Conservation (phyloP, 2,329 filamentous ascomycete genomes). For the Aspergillus texensis region DNA sequence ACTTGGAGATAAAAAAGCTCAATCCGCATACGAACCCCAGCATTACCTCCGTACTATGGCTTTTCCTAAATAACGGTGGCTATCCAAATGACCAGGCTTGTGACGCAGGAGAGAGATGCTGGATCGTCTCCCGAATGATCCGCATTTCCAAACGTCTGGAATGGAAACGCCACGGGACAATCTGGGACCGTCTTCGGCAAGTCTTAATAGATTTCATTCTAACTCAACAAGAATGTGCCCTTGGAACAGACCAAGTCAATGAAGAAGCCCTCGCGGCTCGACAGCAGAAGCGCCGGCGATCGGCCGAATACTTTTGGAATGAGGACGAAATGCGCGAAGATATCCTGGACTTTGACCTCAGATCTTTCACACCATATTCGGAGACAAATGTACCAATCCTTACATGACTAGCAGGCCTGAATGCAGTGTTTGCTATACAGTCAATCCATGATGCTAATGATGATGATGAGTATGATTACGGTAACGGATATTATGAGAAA, state of each 20-base stretch:
- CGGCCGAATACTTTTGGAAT: constrained; percentile 27
- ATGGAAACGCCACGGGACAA: constrained; percentile 30
- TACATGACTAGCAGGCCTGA: constrained; percentile 11
- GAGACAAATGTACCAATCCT: constrained; percentile 19
- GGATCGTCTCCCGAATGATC: constrained; percentile 36
- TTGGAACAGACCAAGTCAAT: constrained; percentile 26
- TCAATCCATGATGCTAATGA: neutral
- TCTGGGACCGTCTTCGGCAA: constrained; percentile 32
- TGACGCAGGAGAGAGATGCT: constrained; percentile 33
- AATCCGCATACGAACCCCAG: constrained; percentile 30
- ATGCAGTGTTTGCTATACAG: neutral
- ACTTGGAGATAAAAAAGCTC: constrained; percentile 25
- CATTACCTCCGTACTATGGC: constrained; percentile 34
- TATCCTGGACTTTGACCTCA: constrained; percentile 21
- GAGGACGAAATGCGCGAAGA: constrained; percentile 32
- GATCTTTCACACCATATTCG: constrained; percentile 2
- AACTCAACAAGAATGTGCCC: constrained; percentile 33
- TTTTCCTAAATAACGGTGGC: constrained; percentile 34
- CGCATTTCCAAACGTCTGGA: constrained; percentile 35
- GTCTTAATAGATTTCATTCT: constrained; percentile 29
- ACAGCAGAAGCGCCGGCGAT: constrained; percentile 16
- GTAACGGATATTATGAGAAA: neutral
- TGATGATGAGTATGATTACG: neutral
- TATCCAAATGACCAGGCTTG: constrained; percentile 23
- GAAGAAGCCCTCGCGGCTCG: constrained; percentile 27